Percentiles rank a stretch among this genome's conserved stretches.
phyloP scores from a whole-genome alignment of 768 basidiomycete species.

The Psilocybe tampanensis region DNA sequence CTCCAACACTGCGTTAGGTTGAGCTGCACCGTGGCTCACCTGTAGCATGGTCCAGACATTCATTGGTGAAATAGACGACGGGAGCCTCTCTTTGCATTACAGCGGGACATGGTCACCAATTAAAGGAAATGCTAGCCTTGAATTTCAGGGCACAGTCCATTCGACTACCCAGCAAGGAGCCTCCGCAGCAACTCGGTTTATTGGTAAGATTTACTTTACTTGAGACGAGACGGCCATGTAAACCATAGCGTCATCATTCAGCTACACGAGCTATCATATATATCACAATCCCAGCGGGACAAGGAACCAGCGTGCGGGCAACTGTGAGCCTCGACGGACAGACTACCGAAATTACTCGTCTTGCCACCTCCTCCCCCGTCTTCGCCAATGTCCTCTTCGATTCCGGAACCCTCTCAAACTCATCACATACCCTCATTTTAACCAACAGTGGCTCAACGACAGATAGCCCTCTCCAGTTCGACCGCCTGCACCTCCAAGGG shows the following conservation, averaged over 20 bases:
- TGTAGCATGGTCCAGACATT: not conserved
- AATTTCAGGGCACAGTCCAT: not conserved
- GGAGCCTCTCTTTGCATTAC: not conserved
- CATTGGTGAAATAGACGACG: not conserved
- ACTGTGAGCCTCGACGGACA: not conserved
- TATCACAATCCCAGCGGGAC: not conserved
- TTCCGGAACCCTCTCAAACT: not conserved
- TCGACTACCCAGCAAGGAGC: not conserved
- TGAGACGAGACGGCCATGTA: no score
- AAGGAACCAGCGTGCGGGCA: not conserved
- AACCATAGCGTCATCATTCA: not conserved
- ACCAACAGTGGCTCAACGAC: not conserved
- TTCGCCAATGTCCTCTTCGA: not conserved
- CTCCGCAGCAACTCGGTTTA: not conserved
- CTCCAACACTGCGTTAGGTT: no score
- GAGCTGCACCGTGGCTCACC: not conserved
- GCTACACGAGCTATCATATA: not conserved
- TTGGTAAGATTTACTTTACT: not conserved
- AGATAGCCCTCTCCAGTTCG: not conserved
- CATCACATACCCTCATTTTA: not conserved
- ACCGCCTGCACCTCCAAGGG: not conserved
- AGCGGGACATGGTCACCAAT: not conserved
- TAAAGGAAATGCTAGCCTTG: not conserved
- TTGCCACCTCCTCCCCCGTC: not conserved
- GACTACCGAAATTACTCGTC: not conserved